These are phyloP conservation scores for Blastobotrys muscicola DNA, from an alignment of 805 yeast species.

Conservation along the genomic window DNA sequence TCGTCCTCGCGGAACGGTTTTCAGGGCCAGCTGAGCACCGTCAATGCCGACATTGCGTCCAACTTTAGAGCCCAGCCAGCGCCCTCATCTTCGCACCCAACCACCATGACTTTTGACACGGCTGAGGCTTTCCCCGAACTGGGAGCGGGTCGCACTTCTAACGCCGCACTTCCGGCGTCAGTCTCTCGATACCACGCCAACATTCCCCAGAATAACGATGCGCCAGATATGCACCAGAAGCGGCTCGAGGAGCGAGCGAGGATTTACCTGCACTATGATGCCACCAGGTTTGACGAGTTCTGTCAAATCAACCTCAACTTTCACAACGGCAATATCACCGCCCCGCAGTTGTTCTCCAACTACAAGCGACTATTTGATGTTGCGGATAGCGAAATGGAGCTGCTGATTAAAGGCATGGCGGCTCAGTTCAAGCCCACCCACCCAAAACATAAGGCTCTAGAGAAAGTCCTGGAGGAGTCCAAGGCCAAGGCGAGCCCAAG, in stretches of 20 bases:
- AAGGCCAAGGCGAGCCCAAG: not conserved
- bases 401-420: slow-evolving; percentile 12
- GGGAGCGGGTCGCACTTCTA: slow-evolving; percentile 9
- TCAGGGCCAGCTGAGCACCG: slow-evolving; percentile 58
- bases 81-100: not conserved
- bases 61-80: slow-evolving; percentile 4
- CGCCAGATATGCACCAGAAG: slow-evolving; percentile 40
- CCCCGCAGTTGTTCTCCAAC: slow-evolving; percentile 36
- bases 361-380: slow-evolving; percentile 42
- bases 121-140: slow-evolving; percentile 19
- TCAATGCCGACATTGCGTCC: slow-evolving; percentile 22
- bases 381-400: slow-evolving; percentile 3
- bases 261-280: slow-evolving; percentile 56
- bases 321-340: slow-evolving; percentile 37
- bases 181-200: slow-evolving; percentile 10
- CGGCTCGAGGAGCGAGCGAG: slow-evolving; percentile 80
- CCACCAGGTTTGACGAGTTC: slow-evolving; percentile 40
- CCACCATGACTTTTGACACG: not conserved
- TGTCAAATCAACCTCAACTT: slow-evolving; percentile 39
- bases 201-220: slow-evolving; percentile 16
- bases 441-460: slow-evolving; percentile 4
- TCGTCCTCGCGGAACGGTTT: slow-evolving; percentile 28
- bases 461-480: slow-evolving; percentile 8
- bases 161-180: not conserved
- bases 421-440: slow-evolving; percentile 3